Conservation (phyloP, 345 rosid species). For the Schrenkiella parvula region DNA sequence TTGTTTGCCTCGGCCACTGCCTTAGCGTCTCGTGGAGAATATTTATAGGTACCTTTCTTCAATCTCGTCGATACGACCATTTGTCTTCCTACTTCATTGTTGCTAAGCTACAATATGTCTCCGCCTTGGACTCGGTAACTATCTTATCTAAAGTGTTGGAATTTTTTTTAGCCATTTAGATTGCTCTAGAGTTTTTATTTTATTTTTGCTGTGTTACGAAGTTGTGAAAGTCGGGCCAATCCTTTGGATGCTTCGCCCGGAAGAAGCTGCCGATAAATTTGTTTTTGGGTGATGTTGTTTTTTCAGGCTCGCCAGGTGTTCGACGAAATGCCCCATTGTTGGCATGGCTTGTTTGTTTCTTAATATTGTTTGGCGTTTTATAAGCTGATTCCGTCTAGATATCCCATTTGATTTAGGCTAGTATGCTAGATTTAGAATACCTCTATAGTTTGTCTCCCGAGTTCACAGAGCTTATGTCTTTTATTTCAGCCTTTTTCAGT, state of each 20-base stretch:
- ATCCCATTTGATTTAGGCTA: background rate
- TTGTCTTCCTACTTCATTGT: background rate
- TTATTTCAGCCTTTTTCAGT: background rate
- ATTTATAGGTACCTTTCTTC: background rate
- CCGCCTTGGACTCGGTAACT: too few relatives aligned
- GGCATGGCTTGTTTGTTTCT: background rate
- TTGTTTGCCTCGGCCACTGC: background rate
- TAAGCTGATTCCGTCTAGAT: background rate
- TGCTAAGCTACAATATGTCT: too few relatives aligned
- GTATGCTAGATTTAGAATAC: background rate
- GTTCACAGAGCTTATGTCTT: background rate
- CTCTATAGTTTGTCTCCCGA: background rate
- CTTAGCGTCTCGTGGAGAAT: background rate
- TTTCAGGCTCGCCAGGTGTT: conserved; percentile 9
- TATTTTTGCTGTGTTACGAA: too few relatives aligned
- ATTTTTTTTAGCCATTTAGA: too few relatives aligned
- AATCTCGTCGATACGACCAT: background rate
- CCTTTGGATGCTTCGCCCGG: too few relatives aligned
- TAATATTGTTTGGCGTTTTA: background rate
- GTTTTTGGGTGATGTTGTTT: background rate
- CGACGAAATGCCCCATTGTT: conserved; percentile 16
- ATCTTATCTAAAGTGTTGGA: too few relatives aligned
- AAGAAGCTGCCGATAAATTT: background rate
- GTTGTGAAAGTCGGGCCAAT: too few relatives aligned
- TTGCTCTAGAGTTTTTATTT: too few relatives aligned